Base-by-base conservation (phyloP, 257 asterid species). In the Cynanchum wilfordii region DNA sequence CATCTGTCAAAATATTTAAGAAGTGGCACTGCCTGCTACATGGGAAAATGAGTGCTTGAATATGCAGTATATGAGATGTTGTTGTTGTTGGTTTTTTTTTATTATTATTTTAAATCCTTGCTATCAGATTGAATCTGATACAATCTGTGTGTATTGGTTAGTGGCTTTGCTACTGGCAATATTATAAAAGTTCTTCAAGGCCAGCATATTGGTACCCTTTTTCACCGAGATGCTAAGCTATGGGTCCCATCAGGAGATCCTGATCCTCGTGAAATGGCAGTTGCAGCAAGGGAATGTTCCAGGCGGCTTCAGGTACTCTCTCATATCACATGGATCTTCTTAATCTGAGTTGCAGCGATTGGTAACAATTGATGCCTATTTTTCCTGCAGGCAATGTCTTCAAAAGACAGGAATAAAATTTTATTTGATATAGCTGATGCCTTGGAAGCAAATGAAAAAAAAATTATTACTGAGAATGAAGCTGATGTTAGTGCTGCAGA, bases 221-320 rank as follows among this genome's bases (percentile, higher is more conserved):
- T 90, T 75, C 97, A 90, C 77, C 73, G 79, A 68, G 97, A 90
- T 72, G 91, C 97, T 58, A 82, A 81, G 71, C 74, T 73, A n/a
- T 90, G 90, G 97, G 75, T 33, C 62, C 79, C 82, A 65, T 29
- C 67, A 47, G 84, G 79, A 38, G 97, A 90, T 36, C 63, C 74
- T 25, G 80, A 82, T 62, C 85, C 86, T 24, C 82, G 83, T 13
- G 93, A 85, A 64, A 87, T 90, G 97, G 97, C 94, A 45, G 79
- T 81, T 77, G 89, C 93, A 75, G 97, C 97, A 8, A 83, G 93
- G 83, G 96, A 84, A 78, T 82, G 92, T 81, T 88, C 96, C 20
- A 80, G 82, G 36, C 80, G 85, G 66, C 86, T 90, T 73, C 96
- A 90, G 92, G 96, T 88, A 67, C 49, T 58, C 44, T 49, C 33